Base-by-base conservation (phyloP, 768 basidiomycete species). In the Mycena chlorophos region DNA sequence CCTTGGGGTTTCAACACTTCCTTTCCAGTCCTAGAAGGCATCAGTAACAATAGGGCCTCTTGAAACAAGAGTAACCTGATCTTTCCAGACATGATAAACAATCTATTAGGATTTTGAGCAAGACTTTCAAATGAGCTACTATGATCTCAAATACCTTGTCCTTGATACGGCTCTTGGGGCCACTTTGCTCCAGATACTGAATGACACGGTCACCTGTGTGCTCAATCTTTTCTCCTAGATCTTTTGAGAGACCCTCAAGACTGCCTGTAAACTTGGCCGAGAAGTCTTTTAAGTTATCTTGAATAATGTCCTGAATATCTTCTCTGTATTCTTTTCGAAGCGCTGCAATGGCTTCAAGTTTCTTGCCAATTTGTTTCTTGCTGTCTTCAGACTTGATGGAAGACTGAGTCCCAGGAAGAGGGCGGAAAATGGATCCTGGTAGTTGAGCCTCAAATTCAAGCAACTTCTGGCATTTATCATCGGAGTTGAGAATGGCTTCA, bases 1-100 rank as follows among this genome's bases (percentile, higher is more conserved):
- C 13, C 62, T 53, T 2, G 68, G 64, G 8, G 69, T 62, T 52
- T 68, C 69, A 1, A 66, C 65, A 37, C 65, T 68, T 0, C 65
- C 60, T 40, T 62, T 57, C 69, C 69, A 71, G 13, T 59, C 64
- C 69, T 70, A 48, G n/a, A 25, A 19, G 25, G 5, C 17, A 42
- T 19, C 6, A 38, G 38, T 19, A 20, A 17, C 12, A 22, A 25
- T 17, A 39, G n/a, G 26, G 34, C 16, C n/a, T 38, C 26, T 20
- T 29, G 20, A 47, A 8, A 53, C 52, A 22, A 12, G n/a, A n/a
- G n/a, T n/a, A n/a, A 68, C 69, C 68, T 68, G 68, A 19, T 69
- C 69, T 52, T 57, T 66, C 69, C 69, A 69, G 13, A 67, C 54
- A 4, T 48, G 49, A n/a, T 52, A 22, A 20, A 67, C 30, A 25